These are phyloP conservation scores for Aquilaria agallochum DNA, from an alignment of 441 rosid genomes.

Conservation along the genomic window DNA sequence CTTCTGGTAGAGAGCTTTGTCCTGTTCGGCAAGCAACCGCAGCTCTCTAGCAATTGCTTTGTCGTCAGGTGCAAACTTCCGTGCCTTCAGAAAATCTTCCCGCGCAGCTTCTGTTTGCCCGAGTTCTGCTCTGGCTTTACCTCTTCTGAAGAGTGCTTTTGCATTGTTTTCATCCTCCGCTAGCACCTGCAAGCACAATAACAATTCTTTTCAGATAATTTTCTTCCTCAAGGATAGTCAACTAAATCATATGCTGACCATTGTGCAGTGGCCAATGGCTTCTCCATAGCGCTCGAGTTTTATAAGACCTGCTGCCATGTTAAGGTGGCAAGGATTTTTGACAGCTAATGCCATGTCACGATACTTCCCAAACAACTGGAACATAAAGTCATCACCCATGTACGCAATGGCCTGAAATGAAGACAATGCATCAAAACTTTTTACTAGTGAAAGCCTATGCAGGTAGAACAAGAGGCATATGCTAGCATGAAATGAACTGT, in stretches of 20 bases:
- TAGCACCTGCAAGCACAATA: slow-evolving; percentile 50
- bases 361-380: slow-evolving; percentile 92
- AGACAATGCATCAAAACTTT: slow-evolving; percentile 15
- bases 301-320: slow-evolving; percentile 86
- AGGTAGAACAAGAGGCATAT: neutral
- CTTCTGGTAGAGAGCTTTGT: slow-evolving; percentile 73
- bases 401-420: slow-evolving; percentile 77
- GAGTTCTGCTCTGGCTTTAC: slow-evolving; percentile 86
- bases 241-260: slow-evolving; percentile 39
- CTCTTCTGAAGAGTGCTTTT: slow-evolving; percentile 89
- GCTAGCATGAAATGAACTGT: slow-evolving; percentile 1
- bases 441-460: slow-evolving; percentile 1
- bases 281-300: slow-evolving; percentile 82
- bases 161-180: slow-evolving; percentile 85
- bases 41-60: slow-evolving; percentile 75
- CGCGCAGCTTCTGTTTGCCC: slow-evolving; percentile 90
- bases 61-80: slow-evolving; percentile 79
- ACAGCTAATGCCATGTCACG: slow-evolving; percentile 97
- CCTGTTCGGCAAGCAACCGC: slow-evolving; percentile 75
- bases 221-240: neutral
- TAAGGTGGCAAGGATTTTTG: slow-evolving; percentile 93
- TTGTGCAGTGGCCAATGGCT: slow-evolving; percentile 82
- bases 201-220: slow-evolving; percentile 1
- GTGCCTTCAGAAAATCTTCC: slow-evolving; percentile 81
- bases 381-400: slow-evolving; percentile 96